Base-by-base conservation (phyloP, 164 flowering plant genomes). In the Annona cherimola region DNA sequence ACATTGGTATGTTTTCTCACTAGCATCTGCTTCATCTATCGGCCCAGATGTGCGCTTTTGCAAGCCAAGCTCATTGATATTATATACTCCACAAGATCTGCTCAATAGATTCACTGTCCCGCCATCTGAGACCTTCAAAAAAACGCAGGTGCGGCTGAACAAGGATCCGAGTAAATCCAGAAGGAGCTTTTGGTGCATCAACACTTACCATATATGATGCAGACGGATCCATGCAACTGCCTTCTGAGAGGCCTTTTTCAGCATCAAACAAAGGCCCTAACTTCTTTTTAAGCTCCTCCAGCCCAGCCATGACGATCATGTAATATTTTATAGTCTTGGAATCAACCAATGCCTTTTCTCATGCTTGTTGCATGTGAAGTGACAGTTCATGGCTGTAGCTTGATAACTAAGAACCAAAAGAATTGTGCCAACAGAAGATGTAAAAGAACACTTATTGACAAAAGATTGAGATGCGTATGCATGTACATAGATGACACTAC, bases 51-150 rank as follows among this genome's bases (percentile, higher is more conserved):
- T 74, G 79, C 96, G 86, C 75, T 91, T 93, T 73, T 91, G 97
- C 82, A 96, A 77, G 42, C 99, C 99, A 69, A 90, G 90, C 90
- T 96, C 98, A 69, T 93, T 96, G 72, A 96, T 83, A 78, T 93
- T 91, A 81, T 96, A 96, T 26, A 86, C 84, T 42, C 98, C 98
- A 80, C 87, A 90, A 9, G 99, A 96, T 83, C 87, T 84, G 74
- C 99, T 93, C 78, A 93, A 76, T 67, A 96, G 84, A 75, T 96
- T 93, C 39, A 96, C 91, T 43, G 97, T 86, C 46, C 91, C 94
- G 71, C 95, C 90, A 81, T 90, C 98, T 44, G 98, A 91, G 45
- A 93, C 80, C 99, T 96, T 75, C 78, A 84, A 63, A 62, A 55
- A 67, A 75, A 63, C 9, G 50, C 71, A 42, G 12, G 45, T 6